phyloP scores from a whole-genome alignment of 768 basidiomycete genomes.

The Mycena maculata region DNA sequence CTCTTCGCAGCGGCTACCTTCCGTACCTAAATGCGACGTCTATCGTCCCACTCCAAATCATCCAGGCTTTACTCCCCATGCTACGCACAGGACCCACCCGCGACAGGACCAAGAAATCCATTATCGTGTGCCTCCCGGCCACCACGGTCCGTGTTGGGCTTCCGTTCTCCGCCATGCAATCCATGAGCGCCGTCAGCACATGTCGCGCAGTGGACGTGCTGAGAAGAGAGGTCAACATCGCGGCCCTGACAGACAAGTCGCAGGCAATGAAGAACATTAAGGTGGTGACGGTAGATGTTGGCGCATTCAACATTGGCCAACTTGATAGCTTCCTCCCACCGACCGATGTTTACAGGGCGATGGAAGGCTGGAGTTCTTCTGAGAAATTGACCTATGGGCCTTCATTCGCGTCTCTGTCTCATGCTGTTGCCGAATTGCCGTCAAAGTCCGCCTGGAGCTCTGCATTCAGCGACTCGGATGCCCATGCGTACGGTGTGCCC shows the following conservation, averaged over 20 bases:
- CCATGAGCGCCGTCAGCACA: conserved; percentile 83
- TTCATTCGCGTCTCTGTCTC: conserved; percentile 67
- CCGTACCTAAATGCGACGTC: conserved; percentile 81
- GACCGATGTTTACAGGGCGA: conserved; percentile 59
- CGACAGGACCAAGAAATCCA: conserved; percentile 66
- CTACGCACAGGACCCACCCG: conserved; percentile 75
- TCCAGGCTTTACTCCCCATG: conserved; percentile 82
- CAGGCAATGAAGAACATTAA: conserved; percentile 75
- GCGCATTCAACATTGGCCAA: conserved; percentile 58
- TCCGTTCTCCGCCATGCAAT: conserved; percentile 73
- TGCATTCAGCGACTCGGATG: conserved; percentile 49
- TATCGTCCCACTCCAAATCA: conserved; percentile 78
- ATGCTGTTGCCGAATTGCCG: conserved; percentile 37
- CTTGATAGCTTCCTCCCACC: conserved; percentile 39
- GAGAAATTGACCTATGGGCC: conserved; percentile 80
- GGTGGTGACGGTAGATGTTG: conserved; percentile 81
- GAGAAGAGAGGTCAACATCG: conserved; percentile 74
- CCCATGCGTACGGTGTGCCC: conserved; percentile 52
- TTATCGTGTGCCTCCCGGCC: conserved; percentile 82
- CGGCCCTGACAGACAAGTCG: conserved; percentile 63
- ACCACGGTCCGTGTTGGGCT: conserved; percentile 78
- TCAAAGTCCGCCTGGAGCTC: conserved; percentile 44
- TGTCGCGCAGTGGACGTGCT: conserved; percentile 79
- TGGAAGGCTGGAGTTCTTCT: conserved; percentile 79
- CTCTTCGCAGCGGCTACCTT: conserved; percentile 70